Evolutionary conservation across 2,329 filamentous ascomycete genomes (phyloP).

Genomic region (Ustilaginoidea virens): DNA sequence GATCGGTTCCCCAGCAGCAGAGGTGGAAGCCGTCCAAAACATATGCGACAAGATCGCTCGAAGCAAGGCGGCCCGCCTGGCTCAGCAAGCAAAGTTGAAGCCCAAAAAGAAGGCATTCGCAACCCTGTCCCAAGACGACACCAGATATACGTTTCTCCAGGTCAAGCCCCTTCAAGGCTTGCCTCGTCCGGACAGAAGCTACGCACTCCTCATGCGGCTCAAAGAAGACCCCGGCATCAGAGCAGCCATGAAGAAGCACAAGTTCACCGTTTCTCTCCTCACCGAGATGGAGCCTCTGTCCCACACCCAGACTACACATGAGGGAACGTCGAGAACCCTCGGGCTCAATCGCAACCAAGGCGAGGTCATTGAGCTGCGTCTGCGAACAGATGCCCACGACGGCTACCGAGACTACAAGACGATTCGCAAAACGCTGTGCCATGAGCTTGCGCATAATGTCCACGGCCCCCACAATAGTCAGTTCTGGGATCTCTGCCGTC

Average conservation of each 20-base stretch:
- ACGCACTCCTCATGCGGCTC: slow-evolving; percentile 58
- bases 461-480: slow-evolving; percentile 67
- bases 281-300: slow-evolving; percentile 90
- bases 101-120: slow-evolving; percentile 4
- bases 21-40: slow-evolving; percentile 38
- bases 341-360: slow-evolving; percentile 80
- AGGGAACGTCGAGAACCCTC: slow-evolving; percentile 59
- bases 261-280: slow-evolving; percentile 69
- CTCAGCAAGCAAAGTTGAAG: slow-evolving; percentile 14
- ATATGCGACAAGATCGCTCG: slow-evolving; percentile 33
- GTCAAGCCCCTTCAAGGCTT: slow-evolving; percentile 65
- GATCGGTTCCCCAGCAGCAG: slow-evolving; percentile 46
- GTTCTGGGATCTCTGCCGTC: slow-evolving; percentile 80
- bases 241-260: slow-evolving; percentile 67
- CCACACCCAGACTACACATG: slow-evolving; percentile 57
- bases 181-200: slow-evolving; percentile 56
- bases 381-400: slow-evolving; percentile 88
- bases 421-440: slow-evolving; percentile 82
- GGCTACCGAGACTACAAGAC: slow-evolving; percentile 88
- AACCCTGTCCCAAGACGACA: slow-evolving; percentile 28
- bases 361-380: slow-evolving; percentile 75
- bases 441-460: slow-evolving; percentile 90
- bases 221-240: slow-evolving; percentile 75
- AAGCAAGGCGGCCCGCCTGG: slow-evolving; percentile 26
- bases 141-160: slow-evolving; percentile 65